Conservation (phyloP, 208 protist species). For the Entamoeba histolytica region DNA sequence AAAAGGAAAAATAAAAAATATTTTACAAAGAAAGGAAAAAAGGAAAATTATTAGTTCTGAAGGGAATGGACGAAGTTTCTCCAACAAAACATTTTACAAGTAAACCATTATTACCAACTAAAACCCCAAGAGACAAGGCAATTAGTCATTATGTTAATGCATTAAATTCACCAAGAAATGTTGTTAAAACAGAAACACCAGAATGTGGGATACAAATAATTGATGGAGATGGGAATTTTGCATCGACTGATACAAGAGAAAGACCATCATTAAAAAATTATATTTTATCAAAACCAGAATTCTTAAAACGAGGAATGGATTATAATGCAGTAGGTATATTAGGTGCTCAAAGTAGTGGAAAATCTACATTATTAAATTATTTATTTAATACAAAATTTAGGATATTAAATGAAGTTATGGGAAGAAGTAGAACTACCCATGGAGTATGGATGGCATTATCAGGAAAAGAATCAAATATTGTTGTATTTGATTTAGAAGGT, state of each 20-base stretch:
- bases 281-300: background rate
- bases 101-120: background rate
- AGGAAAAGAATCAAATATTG: background rate
- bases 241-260: background rate
- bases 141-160: background rate
- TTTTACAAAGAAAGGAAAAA: too few relatives aligned
- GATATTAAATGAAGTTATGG: background rate
- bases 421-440: background rate
- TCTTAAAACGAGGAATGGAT: background rate
- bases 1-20: too few relatives aligned
- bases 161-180: background rate
- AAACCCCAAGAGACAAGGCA: background rate
- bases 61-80: background rate
- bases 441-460: background rate
- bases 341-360: conserved; percentile 4
- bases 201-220: background rate
- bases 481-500: conserved; percentile 7
- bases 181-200: background rate
- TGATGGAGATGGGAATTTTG: background rate
- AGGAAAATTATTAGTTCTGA: too few relatives aligned
- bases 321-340: background rate
- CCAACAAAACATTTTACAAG: background rate
- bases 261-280: background rate
- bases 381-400: conserved; percentile 6
- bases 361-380: conserved; percentile 13